A percentile compares a stretch with the other conserved stretches of the same genome.
phyloP scores from a whole-genome alignment of 2,329 filamentous ascomycete species.

The Talaromyces sp. region DNA sequence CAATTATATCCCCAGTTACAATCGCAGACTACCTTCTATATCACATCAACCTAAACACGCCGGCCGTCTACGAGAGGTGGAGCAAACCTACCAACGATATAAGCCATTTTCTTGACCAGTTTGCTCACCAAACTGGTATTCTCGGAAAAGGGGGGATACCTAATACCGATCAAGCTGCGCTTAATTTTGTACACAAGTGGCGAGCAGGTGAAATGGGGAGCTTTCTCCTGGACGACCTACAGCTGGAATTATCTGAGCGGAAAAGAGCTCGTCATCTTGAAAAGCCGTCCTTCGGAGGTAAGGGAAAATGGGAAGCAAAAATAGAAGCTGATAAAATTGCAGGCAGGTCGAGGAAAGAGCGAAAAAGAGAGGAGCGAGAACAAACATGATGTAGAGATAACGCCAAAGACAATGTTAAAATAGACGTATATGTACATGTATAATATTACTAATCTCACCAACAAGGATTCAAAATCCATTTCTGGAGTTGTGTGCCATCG shows the following conservation, averaged over 20 bases:
- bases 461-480: background rate
- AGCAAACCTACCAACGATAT: conserved; percentile 78
- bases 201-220: conserved; percentile 68
- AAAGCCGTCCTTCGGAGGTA: background rate
- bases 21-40: conserved; percentile 89
- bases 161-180: conserved; percentile 67
- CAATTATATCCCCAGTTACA: conserved; percentile 70
- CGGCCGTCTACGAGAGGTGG: conserved; percentile 60
- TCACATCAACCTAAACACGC: conserved; percentile 67
- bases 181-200: conserved; percentile 80
- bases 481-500: background rate
- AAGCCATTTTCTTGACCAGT: conserved; percentile 62
- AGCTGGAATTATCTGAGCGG: conserved; percentile 54
- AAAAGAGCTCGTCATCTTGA: conserved; percentile 8
- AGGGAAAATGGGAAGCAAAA: background rate
- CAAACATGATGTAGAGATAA: background rate
- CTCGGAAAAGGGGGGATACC: conserved; percentile 68
- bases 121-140: conserved; percentile 71
- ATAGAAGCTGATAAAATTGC: background rate
- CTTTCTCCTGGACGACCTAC: conserved; percentile 76
- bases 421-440: conserved; percentile 1
- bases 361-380: background rate
- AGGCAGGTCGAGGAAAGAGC: background rate
- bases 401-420: background rate
- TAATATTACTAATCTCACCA: background rate